Conservation (phyloP, 495 filamentous ascomycete genomes). For the Penicillium maclennaniae region DNA sequence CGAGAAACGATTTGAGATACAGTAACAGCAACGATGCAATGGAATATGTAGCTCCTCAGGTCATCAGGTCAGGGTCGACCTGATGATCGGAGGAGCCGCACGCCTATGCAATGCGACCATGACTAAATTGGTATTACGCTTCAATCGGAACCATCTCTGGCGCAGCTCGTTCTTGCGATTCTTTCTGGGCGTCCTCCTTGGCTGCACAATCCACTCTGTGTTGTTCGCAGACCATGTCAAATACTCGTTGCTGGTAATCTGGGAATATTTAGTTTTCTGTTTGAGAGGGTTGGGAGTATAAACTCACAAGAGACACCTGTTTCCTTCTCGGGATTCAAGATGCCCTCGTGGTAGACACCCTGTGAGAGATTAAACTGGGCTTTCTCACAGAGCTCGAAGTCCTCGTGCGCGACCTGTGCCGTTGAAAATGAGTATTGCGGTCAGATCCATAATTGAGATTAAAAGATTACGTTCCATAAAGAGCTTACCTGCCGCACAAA, state of each 20-base stretch:
- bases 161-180: conserved; percentile 9
- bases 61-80: too few relatives aligned
- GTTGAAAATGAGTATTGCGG: conserved; percentile 35
- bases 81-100: too few relatives aligned
- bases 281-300: background rate
- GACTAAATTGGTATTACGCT: conserved; percentile 19
- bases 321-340: conserved; percentile 56
- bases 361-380: conserved; percentile 53
- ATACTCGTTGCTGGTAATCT: conserved; percentile 56
- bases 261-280: background rate
- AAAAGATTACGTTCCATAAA: too few relatives aligned
- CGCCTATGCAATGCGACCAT: background rate
- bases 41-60: too few relatives aligned
- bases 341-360: conserved; percentile 56
- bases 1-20: background rate
- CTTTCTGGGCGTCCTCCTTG: conserved; percentile 4
- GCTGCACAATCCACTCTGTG: conserved; percentile 35
- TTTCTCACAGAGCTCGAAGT: conserved; percentile 58
- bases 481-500: conserved; percentile 50
- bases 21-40: background rate
- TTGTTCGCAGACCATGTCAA: conserved; percentile 50
- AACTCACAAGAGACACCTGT: conserved; percentile 53
- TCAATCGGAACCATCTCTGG: conserved; percentile 17
- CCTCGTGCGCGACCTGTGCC: conserved; percentile 54
- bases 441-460: too few relatives aligned